These are phyloP conservation scores for Angomonas deanei DNA, from an alignment of 208 protist genomes.

Conservation along the genomic window DNA sequence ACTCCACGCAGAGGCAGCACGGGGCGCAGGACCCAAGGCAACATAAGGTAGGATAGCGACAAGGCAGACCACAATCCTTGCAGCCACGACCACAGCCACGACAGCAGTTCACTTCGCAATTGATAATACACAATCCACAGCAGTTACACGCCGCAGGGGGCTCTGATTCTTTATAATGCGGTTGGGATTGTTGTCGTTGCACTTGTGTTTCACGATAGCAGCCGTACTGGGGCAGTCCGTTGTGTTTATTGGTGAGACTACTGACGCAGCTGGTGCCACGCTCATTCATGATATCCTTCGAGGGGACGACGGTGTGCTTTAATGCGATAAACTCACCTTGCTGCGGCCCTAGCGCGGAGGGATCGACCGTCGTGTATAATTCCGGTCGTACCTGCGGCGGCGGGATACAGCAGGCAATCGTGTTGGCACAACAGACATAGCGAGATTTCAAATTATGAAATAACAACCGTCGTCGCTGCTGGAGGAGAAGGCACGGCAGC, in stretches of 20 bases:
- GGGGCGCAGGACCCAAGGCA: slow-evolving; percentile 24
- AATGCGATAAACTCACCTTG: background rate
- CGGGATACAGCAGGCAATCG: slow-evolving; percentile 39
- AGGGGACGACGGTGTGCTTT: background rate
- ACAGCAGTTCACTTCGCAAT: slow-evolving; percentile 7
- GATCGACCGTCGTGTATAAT: slow-evolving; percentile 32
- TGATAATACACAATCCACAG: slow-evolving; percentile 18
- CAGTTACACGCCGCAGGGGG: slow-evolving; percentile 2
- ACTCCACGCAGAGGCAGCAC: slow-evolving; percentile 34
- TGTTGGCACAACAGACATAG: slow-evolving; percentile 38
- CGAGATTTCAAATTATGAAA: slow-evolving; percentile 26
- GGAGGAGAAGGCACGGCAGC: slow-evolving; percentile 30
- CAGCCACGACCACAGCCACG: background rate
- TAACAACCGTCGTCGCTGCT: slow-evolving; percentile 30
- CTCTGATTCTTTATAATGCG: background rate
- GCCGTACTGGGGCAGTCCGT: slow-evolving; percentile 22
- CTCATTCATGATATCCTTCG: background rate
- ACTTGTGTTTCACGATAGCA: slow-evolving; percentile 6
- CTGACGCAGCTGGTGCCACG: background rate
- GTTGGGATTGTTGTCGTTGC: background rate
- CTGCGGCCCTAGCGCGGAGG: background rate
- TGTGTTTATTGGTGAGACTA: slow-evolving; percentile 10
- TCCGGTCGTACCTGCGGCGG: slow-evolving; percentile 29
- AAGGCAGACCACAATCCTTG: slow-evolving; percentile 8
- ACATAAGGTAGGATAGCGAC: slow-evolving; percentile 20